Evolutionary conservation across 345 rosid genomes (phyloP), one percentile per base, ranked within the genome.

Genomic region (Brassica carinata): DNA sequence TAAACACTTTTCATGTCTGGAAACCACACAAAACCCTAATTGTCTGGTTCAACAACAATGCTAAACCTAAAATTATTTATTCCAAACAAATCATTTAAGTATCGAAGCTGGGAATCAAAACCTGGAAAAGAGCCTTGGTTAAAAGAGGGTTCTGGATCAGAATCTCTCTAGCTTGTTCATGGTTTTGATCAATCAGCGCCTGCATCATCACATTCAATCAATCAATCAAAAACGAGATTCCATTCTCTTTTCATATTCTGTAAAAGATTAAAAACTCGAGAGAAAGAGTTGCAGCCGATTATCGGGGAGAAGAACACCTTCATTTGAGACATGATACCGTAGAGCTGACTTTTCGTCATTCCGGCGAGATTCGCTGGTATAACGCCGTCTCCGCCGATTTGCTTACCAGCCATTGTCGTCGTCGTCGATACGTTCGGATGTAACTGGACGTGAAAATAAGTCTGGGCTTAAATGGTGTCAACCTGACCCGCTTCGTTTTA

Each of bases 91-190:
- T n/a, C n/a, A n/a, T n/a, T n/a, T n/a, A n/a, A n/a, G n/a, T n/a
- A n/a, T n/a, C n/a, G n/a, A n/a, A n/a, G n/a, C n/a, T n/a, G n/a
- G n/a, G n/a, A n/a, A n/a, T n/a, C n/a, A n/a, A 72, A 78, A 96
- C 99, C 98, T 93, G 98, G 98, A 93, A 92, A 82, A 93, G 94
- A 72, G 97, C 96, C 76, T 93, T 93, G 8, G 99, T 96, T 87
- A 93, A 87, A 75, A 67, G 85, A 80, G 98, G 97, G 78, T 93
- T 96, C 77, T 89, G 96, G 73, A 91, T 88, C 61, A 93, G 89
- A 69, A 93, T 91, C 87, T 57, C 87, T 57, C 92, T 91, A 34
- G 99, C 99, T 82, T 96, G 97, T 59, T 85, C 86, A 78, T 89
- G 90, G 79, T 96, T 96, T 90, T 93, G 97, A 77, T 93, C 99